These are phyloP conservation scores for Biancaea sappan DNA, from an alignment of 306 rosid species.

Conservation along the genomic window DNA sequence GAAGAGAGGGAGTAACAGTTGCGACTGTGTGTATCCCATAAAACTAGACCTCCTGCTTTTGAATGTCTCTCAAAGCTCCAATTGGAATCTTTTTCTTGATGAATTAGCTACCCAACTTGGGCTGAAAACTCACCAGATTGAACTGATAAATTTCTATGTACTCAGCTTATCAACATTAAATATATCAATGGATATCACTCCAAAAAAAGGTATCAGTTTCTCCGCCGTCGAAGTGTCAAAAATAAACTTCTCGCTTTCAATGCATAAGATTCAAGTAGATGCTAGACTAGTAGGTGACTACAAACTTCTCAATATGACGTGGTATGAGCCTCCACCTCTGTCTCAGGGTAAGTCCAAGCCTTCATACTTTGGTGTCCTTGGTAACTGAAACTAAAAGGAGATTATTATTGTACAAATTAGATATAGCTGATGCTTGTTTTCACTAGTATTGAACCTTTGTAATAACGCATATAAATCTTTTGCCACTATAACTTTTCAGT, in stretches of 20 bases:
- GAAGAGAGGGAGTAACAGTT: slow-evolving; percentile 63
- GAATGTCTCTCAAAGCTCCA: slow-evolving; percentile 75
- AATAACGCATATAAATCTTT: not conserved
- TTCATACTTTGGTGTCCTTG: slow-evolving; percentile 1
- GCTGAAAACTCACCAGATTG: slow-evolving; percentile 67
- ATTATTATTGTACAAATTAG: slow-evolving; percentile 16
- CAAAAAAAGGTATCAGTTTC: slow-evolving; percentile 70
- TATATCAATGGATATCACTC: slow-evolving; percentile 92
- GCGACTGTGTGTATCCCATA: slow-evolving; percentile 91
- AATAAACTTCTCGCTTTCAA: slow-evolving; percentile 70
- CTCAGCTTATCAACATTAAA: slow-evolving; percentile 61
- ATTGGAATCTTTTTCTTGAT: slow-evolving; percentile 63
- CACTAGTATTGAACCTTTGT: not conserved
- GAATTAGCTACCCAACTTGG: slow-evolving; percentile 72
- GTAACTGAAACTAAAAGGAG: not conserved
- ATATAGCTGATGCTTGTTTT: not conserved
- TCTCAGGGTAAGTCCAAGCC: slow-evolving; percentile 62
- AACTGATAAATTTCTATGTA: slow-evolving; percentile 77
- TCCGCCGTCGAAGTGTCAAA: slow-evolving; percentile 62
- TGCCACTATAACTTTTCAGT: not conserved
- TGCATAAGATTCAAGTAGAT: slow-evolving; percentile 71
- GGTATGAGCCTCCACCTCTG: slow-evolving; percentile 80
- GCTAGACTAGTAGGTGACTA: slow-evolving; percentile 77
- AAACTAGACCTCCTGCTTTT: slow-evolving; percentile 88
- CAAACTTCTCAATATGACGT: slow-evolving; percentile 77